Evolutionary conservation across 106 monocot species (phyloP), one percentile per base, ranked within the genome.

Genomic region (Xerophyta viscosa): DNA sequence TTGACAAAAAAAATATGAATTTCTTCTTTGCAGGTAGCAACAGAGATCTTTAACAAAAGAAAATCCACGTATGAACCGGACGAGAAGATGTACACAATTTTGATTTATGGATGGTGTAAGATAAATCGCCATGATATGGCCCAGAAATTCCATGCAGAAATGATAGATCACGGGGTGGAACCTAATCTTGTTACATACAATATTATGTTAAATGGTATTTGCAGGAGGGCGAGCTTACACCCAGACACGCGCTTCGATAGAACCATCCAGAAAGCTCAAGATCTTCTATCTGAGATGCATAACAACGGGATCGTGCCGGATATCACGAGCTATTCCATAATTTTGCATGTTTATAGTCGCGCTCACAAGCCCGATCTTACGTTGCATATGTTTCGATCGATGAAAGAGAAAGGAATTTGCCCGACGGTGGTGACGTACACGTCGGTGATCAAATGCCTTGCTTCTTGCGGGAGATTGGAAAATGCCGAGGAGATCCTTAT

Each of bases 91-190:
- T 89, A 96, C 61, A 82, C 85, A 13, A 79, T 98, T 24, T 62
- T 98, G 67, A 89, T 98, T 5, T 81, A 81, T 61, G 96, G 96
- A 25, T 89, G 96, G 96, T 89, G 89, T 57, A 98, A 86, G 65
- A 64, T 82, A 37, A 82, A 79, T 28, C 64, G 59, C 17, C 61
- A 24, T 37, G 85, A 81, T 19, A 78, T 78, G 81, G 89, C 96
- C 12, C 55, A 60, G 15, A 79, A 74, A 57, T 82, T 98, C 37
- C 54, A 89, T 41, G 69, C 71, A 15, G 89, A 98, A 52, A 88
- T 96, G 72, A 50, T 58, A 2, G 75, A 81, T 31, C 66, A 48
- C 22, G 81, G 84, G 4, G 14, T 85, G 24, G 96, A 98, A 63
- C 96, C 84, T 2, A 98, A 79, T 52, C 70, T 82, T 45, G 76